Base-by-base conservation (phyloP, 108 stramenopile species). In the Conticribra weissflogii region DNA sequence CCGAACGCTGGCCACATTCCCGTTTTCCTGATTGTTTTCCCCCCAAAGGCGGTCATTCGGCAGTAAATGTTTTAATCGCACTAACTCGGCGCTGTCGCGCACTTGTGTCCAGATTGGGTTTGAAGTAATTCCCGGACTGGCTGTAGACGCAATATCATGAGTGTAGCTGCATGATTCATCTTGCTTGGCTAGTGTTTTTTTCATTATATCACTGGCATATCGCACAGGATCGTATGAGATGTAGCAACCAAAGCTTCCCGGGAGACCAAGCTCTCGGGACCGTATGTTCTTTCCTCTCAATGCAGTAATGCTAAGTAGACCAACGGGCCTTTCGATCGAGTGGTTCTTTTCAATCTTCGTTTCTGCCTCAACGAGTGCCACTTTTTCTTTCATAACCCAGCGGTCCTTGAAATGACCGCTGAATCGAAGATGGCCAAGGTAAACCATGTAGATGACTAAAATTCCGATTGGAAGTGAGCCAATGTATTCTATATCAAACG, bases 181-280 rank as follows among this genome's bases (percentile, higher is more conserved):
- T 5, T 77, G 23, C 32, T 68, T 63, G 5, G 67, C 36, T 3
- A 81, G 8, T 5, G 48, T 66, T 45, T 72, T 59, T 66, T 59
- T 83, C 32, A 58, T 30, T 19, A 77, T 60, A 25, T 82, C 68
- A 27, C 67, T 76, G 8, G 78, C 79, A 54, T 78, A 86, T 18
- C 86, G 72, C 33, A 72, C 27, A 24, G 86, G 85, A 60, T 91
- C 87, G 64, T 71, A 91, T 15, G 74, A 66, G 18, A 91, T 80
- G 8, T 68, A 67, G 24, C 87, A 88, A 24, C 77, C 85, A 19
- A 84, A 81, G 53, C 77, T 87, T 54, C 93, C 93, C 9, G 93
- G 82, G 34, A 94, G 63, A 8, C 93, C 90, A 29, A 86, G 63
- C 12, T 94, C 90, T 47, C 71, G 71, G 12, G 88, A 88, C 18